Evolutionary conservation across 768 basidiomycete species (phyloP).

Genomic region (Hypsizygus marmoreus): DNA sequence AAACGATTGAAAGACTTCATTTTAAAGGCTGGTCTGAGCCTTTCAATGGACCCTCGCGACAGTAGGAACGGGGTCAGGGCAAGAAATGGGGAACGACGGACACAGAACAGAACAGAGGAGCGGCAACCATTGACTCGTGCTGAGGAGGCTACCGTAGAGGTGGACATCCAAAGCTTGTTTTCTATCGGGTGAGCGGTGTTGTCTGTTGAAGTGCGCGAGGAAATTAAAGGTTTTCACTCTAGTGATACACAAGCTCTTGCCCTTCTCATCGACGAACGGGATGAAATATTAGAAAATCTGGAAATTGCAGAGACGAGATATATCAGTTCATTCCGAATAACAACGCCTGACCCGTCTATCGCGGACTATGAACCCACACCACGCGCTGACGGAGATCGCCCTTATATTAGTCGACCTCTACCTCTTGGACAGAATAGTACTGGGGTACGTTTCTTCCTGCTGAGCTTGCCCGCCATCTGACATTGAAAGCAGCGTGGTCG

Average conservation of each 20-base stretch:
- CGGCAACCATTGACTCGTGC: constrained; percentile 38
- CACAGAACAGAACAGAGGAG: constrained; percentile 40
- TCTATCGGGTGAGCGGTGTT: constrained; percentile 63
- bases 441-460: constrained; percentile 24
- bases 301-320: constrained; percentile 82
- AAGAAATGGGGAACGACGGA: constrained; percentile 30
- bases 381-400: constrained; percentile 43
- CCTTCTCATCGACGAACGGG: constrained; percentile 71
- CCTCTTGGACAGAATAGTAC: constrained; percentile 45
- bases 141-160: constrained; percentile 51
- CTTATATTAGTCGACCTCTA: constrained; percentile 70
- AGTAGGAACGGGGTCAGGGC: constrained; percentile 25
- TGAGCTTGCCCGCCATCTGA: background rate
- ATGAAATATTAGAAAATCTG: constrained; percentile 74
- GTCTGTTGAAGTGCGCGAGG: background rate
- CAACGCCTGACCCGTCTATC: constrained; percentile 74
- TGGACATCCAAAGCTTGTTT: constrained; percentile 74
- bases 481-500: constrained; percentile 32
- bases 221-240: constrained; percentile 1
- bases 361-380: constrained; percentile 53
- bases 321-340: constrained; percentile 71
- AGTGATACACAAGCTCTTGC: constrained; percentile 75
- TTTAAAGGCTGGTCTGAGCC: constrained; percentile 65
- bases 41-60: constrained; percentile 43
- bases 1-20: constrained; percentile 70